Base-by-base conservation (phyloP, 2,329 filamentous ascomycete genomes). In the Penicillium sp. region DNA sequence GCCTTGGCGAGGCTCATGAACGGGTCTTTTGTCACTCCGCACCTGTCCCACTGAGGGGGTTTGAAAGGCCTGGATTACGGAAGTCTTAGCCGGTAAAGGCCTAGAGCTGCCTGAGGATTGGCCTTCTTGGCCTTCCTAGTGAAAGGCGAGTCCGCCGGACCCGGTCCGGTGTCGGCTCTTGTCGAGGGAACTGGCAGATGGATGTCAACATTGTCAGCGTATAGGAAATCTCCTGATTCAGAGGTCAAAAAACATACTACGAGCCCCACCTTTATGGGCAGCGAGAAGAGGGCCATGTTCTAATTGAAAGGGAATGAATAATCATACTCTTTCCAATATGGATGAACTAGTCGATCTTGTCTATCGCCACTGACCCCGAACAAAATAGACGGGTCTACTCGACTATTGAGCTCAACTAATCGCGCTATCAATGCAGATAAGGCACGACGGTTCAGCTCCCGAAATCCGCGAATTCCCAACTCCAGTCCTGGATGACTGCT, bases 201-300 rank as follows among this genome's bases (percentile, higher is more conserved):
- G 31, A 34, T 18, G 16, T 34, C 31, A 34, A 8, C 7, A 9
- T 9, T 4, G 9, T 16, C 29, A 6, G 6, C 31, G 18, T 5
- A 2, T 34, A n/a, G 7, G 6, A 32, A 32, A 16, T 9, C 27
- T 8, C 7, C 9, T 27, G 2, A 27, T 10, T 1, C 9, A 11
- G 8, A 10, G 8, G 8, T 10, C 2, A 27, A 4, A 10, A 9
- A 27, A 11, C 9, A 10, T 8, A 44, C 50, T 32, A 35, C 24
- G 32, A 52, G 44, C 22, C 27, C 46, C 5, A 43, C 13, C 53
- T 51, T 56, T 43, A 26, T 10, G 47, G 31, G 24, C 9, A 20
- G 18, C 18, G 1, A 20, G 2, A 20, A 20, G 18, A 20, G 18
- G 18, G 18, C 4, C 4, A 20, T 20, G 18, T 20, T 20, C 4